Base-by-base conservation (phyloP, 495 filamentous ascomycete species). In the Talaromyces thailandensis region DNA sequence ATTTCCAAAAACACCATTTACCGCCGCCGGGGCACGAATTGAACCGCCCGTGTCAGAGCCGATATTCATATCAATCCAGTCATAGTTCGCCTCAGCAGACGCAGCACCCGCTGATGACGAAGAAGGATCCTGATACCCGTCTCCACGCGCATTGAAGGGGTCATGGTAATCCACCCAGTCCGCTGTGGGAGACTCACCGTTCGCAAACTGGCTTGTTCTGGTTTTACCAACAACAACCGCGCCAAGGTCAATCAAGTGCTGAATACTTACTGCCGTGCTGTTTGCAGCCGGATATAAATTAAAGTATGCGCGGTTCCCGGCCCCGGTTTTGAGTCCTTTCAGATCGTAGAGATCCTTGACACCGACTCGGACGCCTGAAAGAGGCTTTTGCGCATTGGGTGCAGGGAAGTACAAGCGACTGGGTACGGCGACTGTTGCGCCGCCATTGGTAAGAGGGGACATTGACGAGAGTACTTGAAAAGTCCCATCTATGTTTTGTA, bases 321-420 rank as follows among this genome's bases (percentile, higher is more conserved):
- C 75, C 31, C 78, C 77, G 0, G 78, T 82, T 61, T 79, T 79
- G 1, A 84, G 65, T 2, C 86, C 85, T 0, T 74, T 75, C 9
- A 88, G 68, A 29, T 84, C 75, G 68, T 79, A 84, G 56, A 86
- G 82, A 63, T 88, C 86, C 69, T 89, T 89, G 64, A 88, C 72
- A 1, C 78, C 83, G 2, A 86, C 62, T 11, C 86, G 74, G n/a
- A 78, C 67, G 0, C 53, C 53, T 26, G 25, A 12, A 9, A 56
- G 53, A n/a, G 25, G 53, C n/a, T 31, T 26, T n/a, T 53, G n/a
- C 50, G 23, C 25, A 1, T 11, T 26, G 12, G 9, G 53, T 31
- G 53, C 53, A 5, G 26, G 23, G 31, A 69, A 76, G 66, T 86
- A 85, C 0, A 87, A 72, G 6, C 81, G 72, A 16, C 82, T 85